Percentiles rank a stretch among this genome's conserved stretches.
Evolutionary conservation across 2,329 filamentous ascomycete genomes (phyloP).

Genomic region (Penicillium sp.): DNA sequence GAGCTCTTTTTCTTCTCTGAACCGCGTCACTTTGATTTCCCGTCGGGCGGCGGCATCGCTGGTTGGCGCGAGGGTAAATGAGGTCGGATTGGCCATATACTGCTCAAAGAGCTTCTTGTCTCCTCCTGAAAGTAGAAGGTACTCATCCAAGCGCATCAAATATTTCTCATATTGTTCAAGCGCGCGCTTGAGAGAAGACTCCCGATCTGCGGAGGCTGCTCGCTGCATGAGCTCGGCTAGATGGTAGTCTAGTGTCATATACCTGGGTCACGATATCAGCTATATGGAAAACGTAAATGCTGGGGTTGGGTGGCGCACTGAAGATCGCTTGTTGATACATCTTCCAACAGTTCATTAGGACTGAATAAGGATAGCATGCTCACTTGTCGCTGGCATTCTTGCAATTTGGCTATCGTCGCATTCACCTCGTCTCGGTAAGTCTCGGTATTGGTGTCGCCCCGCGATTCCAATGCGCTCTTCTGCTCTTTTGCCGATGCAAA

Average conservation of each 20-base stretch:
- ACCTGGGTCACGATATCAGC: constrained; percentile 47
- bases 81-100: constrained; percentile 69
- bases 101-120: constrained; percentile 69
- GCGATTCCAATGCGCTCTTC: constrained; percentile 59
- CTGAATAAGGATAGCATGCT: constrained; percentile 79
- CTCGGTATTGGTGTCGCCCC: constrained; percentile 64
- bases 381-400: constrained; percentile 68
- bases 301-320: constrained; percentile 53
- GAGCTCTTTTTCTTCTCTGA: constrained; percentile 79
- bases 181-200: constrained; percentile 61
- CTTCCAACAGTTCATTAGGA: constrained; percentile 82
- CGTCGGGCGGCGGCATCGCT: constrained; percentile 68
- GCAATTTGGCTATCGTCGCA: constrained; percentile 67
- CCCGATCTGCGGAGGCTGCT: constrained; percentile 62
- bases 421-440: constrained; percentile 67
- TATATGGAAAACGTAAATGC: not conserved
- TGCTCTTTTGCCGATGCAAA: constrained; percentile 57
- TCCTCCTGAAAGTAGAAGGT: constrained; percentile 65
- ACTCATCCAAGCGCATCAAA: constrained; percentile 72
- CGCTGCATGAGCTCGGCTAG: constrained; percentile 77
- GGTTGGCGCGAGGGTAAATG: constrained; percentile 69
- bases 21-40: constrained; percentile 81
- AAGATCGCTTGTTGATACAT: constrained; percentile 78
- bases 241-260: constrained; percentile 74
- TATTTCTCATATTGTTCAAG: constrained; percentile 75